A percentile compares a stretch with the other conserved stretches of the same genome.
These are phyloP conservation scores for Blastomyces parvus DNA, from an alignment of 2,329 filamentous ascomycete genomes.

Conservation along the genomic window DNA sequence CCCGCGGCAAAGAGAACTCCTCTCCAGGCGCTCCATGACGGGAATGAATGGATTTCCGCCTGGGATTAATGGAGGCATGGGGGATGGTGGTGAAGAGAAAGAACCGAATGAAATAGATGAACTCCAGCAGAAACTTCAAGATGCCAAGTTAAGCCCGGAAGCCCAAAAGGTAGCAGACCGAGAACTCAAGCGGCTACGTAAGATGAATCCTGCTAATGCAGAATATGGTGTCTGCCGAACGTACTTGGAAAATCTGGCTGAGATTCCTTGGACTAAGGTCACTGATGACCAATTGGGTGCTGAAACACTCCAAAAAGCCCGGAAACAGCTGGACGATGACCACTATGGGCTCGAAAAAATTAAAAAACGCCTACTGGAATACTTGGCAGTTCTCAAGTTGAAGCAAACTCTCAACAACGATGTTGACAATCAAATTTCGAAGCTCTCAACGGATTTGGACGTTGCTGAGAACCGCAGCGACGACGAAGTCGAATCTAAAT, in stretches of 20 bases:
- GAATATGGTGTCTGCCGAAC: constrained; percentile 91
- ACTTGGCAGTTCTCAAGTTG: constrained; percentile 87
- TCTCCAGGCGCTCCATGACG: constrained; percentile 37
- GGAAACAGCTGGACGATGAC: constrained; percentile 87
- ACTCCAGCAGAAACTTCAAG: constrained; percentile 75
- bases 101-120: constrained; percentile 87
- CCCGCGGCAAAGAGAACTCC: constrained; percentile 37
- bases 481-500: constrained; percentile 41
- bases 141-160: constrained; percentile 70
- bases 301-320: constrained; percentile 66
- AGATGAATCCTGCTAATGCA: constrained; percentile 93
- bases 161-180: constrained; percentile 83
- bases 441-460: constrained; percentile 40
- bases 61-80: constrained; percentile 33
- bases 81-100: constrained; percentile 57
- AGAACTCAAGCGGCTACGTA: constrained; percentile 76
- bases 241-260: constrained; percentile 85
- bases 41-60: constrained; percentile 30
- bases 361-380: constrained; percentile 92
- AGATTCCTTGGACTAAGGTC: constrained; percentile 81
- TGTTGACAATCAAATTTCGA: constrained; percentile 63
- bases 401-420: constrained; percentile 86
- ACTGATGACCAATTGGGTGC: constrained; percentile 80
- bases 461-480: constrained; percentile 46
- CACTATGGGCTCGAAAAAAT: constrained; percentile 96